phyloP scores from a whole-genome alignment of 768 basidiomycete genomes.

The Thelephora aurantiotincta region DNA sequence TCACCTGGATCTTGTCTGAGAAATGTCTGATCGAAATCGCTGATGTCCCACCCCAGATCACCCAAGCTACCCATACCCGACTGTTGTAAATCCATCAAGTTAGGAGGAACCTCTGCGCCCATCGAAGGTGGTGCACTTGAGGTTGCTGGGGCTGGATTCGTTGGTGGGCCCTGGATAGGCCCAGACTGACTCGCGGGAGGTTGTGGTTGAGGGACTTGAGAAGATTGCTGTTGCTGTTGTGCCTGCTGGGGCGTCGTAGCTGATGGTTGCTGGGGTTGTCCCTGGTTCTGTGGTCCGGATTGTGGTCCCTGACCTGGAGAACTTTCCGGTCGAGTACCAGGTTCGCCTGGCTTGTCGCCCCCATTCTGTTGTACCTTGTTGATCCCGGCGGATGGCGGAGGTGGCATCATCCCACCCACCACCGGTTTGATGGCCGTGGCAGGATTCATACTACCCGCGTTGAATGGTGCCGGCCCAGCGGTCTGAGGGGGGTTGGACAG shows the following conservation, averaged over 20 bases:
- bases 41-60: slow-evolving; percentile 21
- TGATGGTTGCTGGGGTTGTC: slow-evolving; percentile 2
- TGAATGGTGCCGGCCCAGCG: not conserved
- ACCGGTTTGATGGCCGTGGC: slow-evolving; percentile 18
- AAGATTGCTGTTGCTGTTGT: not conserved
- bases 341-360: slow-evolving; percentile 5
- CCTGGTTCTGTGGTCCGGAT: not conserved
- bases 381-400: slow-evolving; percentile 33
- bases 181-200: slow-evolving; percentile 17
- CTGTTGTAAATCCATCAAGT: slow-evolving; percentile 31
- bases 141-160: slow-evolving; percentile 10
- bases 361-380: slow-evolving; percentile 9
- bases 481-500: not conserved
- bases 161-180: slow-evolving; percentile 19
- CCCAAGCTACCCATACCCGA: slow-evolving; percentile 15
- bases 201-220: slow-evolving; percentile 3
- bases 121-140: not conserved
- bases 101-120: slow-evolving; percentile 11
- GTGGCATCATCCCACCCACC: slow-evolving; percentile 31
- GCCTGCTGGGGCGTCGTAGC: not conserved
- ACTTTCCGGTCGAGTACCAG: slow-evolving; percentile 9
- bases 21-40: slow-evolving; percentile 23
- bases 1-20: slow-evolving; percentile 23
- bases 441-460: not conserved
- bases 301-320: slow-evolving; percentile 10